phyloP scores from a whole-genome alignment of 148 eudicot species.

The Polygonum aviculare region DNA sequence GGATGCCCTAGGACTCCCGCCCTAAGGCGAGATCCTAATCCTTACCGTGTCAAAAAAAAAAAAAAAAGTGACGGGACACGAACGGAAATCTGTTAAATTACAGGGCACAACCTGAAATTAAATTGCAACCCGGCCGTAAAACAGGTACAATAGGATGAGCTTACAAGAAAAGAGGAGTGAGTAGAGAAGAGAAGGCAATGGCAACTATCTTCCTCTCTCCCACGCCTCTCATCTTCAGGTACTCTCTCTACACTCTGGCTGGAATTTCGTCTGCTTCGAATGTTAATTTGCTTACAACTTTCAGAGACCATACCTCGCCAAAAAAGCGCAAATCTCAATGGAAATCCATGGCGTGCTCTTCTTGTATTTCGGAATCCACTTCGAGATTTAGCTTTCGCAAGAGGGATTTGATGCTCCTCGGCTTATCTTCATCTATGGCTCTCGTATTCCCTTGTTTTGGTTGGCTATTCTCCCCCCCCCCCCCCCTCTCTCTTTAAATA shows the following conservation, averaged over 20 bases:
- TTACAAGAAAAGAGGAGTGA: background rate
- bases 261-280: background rate
- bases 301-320: conserved; percentile 33
- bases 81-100: too few species aligned
- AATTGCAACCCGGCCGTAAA: too few species aligned
- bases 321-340: conserved; percentile 27
- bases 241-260: too few species aligned
- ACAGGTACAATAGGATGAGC: conserved; percentile 7
- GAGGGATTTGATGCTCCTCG: conserved; percentile 63
- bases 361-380: conserved; percentile 24
- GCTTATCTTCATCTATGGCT: conserved; percentile 50
- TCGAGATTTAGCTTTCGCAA: conserved; percentile 36
- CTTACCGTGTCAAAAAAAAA: too few species aligned
- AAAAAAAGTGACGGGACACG: too few species aligned
- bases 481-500: too few species aligned
- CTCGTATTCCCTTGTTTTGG: conserved; percentile 39
- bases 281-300: conserved; percentile 4
- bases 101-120: too few species aligned
- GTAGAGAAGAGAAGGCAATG: conserved; percentile 2
- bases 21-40: too few species aligned
- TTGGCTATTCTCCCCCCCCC: conserved; percentile 13
- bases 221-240: background rate
- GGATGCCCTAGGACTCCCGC: too few species aligned
- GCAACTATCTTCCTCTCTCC: conserved; percentile 6
- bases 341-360: conserved; percentile 22